Evolutionary conservation across 768 basidiomycete genomes (phyloP), one percentile per base, ranked within the genome.

Genomic region (Rhodocollybia butyracea): DNA sequence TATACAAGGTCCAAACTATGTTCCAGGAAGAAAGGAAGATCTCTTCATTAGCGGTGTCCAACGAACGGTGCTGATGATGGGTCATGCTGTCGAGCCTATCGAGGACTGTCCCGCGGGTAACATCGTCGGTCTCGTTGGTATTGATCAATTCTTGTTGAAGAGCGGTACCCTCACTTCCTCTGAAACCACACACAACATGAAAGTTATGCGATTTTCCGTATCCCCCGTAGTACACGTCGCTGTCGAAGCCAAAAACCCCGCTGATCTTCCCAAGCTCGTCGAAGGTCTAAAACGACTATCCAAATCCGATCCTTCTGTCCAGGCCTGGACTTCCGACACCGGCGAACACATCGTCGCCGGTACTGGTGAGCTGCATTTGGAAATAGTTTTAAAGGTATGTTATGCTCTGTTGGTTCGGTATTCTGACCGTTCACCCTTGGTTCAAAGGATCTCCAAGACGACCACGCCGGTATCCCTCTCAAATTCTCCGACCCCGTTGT

Each of bases 231-330:
- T 99, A 43, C 97, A 86, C 71, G 94, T 98, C 68, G 93, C 97
- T 62, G 97, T 99, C 65, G 97, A 99, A 75, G 97, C 98, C 75
- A 98, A 98, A 88, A 99, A 98, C 73, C 94, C 97, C 56, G 85
- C 92, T 57, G 97, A 99, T 83, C 83, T 99, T 45, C 97, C 97
- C 68, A 99, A 99, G 79, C 90, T 99, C 61, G 97, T 98, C 59
- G 97, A 99, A 83, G 97, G 97, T 80, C 90, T 99, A 65, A 99
- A 99, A 80, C 97, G 97, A 82, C 84, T 99, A 55, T 97, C 97
- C 63, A 99, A 99, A 81, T 98, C 97, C 26, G 97, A 99, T 73
- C 97, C 97, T 58, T 99, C 97, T 76, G 97, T 99, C 59, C 94
- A 98, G 75, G 86, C 94, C 50, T 95, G 83, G 88, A 95, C 96